These are phyloP conservation scores for Cryptomeria japonica DNA, from an alignment of 75 land plant genomes.

Conservation along the genomic window DNA sequence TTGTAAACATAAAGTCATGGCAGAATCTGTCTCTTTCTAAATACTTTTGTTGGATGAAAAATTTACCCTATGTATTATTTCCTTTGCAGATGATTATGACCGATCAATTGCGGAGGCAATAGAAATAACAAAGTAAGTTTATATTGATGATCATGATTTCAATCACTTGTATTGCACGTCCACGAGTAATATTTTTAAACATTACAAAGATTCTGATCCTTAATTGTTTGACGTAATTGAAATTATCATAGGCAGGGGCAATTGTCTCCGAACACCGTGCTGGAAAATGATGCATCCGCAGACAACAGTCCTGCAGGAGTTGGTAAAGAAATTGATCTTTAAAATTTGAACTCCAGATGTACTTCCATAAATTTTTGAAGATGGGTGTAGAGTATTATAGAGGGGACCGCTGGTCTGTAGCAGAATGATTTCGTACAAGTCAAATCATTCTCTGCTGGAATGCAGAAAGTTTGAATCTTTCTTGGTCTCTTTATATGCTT, in stretches of 20 bases:
- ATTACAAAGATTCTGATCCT: background rate
- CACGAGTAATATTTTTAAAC: background rate
- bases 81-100: conserved; percentile 88
- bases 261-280: background rate
- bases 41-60: background rate
- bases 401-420: background rate
- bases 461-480: background rate
- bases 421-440: background rate
- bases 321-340: background rate
- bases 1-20: background rate
- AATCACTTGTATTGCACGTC: background rate
- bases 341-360: background rate
- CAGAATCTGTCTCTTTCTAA: background rate
- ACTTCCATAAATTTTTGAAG: background rate
- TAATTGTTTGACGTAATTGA: background rate
- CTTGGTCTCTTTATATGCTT: background rate
- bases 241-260: background rate
- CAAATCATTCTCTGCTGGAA: background rate
- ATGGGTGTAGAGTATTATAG: background rate
- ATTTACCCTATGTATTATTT: background rate
- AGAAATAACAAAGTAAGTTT: conserved; percentile 76
- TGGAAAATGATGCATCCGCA: background rate
- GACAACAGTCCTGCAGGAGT: background rate
- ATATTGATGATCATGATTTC: background rate
- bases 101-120: conserved; percentile 93